Percentiles rank a stretch among this genome's conserved stretches.
Conservation (phyloP, 225 moss, liverwort and hornwort species). For the Physcomitrellopsis africana region DNA sequence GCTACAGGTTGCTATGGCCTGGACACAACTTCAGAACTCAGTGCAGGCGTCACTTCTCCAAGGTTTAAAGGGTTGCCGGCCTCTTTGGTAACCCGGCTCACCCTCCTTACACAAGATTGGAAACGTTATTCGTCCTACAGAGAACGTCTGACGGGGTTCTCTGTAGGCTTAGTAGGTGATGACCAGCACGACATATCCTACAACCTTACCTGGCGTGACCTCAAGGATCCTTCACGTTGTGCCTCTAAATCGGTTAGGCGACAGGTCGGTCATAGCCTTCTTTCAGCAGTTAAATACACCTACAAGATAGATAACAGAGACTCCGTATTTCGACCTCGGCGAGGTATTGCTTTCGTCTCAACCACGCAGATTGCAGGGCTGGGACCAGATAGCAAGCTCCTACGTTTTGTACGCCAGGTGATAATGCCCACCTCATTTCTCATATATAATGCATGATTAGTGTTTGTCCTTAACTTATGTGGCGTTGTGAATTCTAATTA, state of each 20-base stretch:
- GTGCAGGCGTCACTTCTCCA: constrained; percentile 72
- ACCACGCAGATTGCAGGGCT: constrained; percentile 80
- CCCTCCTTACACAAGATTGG: constrained; percentile 82
- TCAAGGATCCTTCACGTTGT: constrained; percentile 70
- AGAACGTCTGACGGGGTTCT: constrained; percentile 67
- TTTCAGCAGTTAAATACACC: constrained; percentile 75
- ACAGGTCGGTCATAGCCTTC: constrained; percentile 75
- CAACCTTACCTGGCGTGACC: constrained; percentile 81
- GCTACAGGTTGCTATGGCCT: constrained; percentile 85
- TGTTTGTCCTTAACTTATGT: background rate
- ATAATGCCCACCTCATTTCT: constrained; percentile 19
- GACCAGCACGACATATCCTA: constrained; percentile 73
- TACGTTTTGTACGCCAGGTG: constrained; percentile 83
- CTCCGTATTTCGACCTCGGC: constrained; percentile 67
- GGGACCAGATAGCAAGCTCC: constrained; percentile 66
- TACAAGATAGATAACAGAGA: constrained; percentile 72
- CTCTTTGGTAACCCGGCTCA: constrained; percentile 64
- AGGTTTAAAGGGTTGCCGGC: constrained; percentile 71
- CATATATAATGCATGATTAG: background rate
- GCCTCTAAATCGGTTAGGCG: constrained; percentile 72
- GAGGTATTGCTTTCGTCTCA: constrained; percentile 69
- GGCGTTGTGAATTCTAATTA: background rate
- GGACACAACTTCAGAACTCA: constrained; percentile 81
- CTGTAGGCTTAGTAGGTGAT: constrained; percentile 69
- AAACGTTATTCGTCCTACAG: constrained; percentile 78